These are phyloP conservation scores for Ricinus communis DNA, from an alignment of 345 rosid genomes.

Conservation along the genomic window DNA sequence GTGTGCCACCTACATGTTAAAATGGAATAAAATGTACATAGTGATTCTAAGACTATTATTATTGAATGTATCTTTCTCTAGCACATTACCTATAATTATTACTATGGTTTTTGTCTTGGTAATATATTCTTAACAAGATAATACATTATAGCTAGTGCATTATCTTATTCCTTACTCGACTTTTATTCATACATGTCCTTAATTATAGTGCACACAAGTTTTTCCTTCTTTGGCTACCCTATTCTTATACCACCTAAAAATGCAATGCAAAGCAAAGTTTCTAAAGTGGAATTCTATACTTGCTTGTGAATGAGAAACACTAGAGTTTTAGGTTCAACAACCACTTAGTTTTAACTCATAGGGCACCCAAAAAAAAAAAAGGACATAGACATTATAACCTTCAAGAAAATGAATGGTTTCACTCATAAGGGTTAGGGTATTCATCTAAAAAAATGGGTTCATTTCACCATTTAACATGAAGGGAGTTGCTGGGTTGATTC, in stretches of 20 bases:
- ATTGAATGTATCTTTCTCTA: not conserved
- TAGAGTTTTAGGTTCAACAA: constrained; percentile 10
- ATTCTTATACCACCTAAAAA: not conserved
- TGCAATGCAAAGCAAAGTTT: constrained; percentile 6
- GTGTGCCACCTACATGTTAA: too few species aligned
- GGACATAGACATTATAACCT: not conserved
- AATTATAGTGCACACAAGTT: not conserved
- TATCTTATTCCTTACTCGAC: constrained; percentile 2
- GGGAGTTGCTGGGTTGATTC: not conserved
- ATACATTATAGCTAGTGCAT: not conserved
- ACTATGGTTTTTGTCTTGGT: not conserved
- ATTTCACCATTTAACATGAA: not conserved
- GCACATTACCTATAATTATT: not conserved
- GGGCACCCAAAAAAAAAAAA: not conserved
- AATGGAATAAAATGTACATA: not conserved
- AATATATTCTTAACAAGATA: too few species aligned
- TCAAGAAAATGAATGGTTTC: not conserved
- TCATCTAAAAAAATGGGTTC: not conserved
- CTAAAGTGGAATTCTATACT: not conserved
- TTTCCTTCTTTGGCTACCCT: constrained; percentile 6
- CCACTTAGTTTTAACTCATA: not conserved
- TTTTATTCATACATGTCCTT: constrained; percentile 5
- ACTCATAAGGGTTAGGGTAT: not conserved
- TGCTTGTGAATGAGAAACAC: constrained; percentile 10
- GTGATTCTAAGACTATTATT: not conserved